These are phyloP conservation scores for Notholithocarpus densiflorus DNA, from an alignment of 306 rosid genomes.

Conservation along the genomic window DNA sequence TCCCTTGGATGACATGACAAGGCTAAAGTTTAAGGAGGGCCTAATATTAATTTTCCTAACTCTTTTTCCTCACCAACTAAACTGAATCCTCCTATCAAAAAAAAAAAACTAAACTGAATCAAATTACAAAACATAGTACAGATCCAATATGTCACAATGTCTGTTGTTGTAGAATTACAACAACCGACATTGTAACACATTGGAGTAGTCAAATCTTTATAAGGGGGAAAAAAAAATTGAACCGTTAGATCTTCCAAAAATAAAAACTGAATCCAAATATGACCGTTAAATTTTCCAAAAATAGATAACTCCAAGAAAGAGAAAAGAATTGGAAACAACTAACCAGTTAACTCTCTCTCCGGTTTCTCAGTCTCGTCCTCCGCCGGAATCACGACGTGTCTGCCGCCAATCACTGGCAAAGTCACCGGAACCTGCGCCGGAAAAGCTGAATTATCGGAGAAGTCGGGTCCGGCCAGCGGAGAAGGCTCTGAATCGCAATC, in stretches of 20 bases:
- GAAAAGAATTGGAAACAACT: neutral
- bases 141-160: neutral
- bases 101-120: neutral
- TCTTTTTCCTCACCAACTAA: neutral
- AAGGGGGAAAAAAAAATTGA: too few relatives aligned
- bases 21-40: too few relatives aligned
- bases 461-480: constrained; percentile 8
- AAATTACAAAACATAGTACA: neutral
- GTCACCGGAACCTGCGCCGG: neutral
- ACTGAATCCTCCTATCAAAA: too few relatives aligned
- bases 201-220: too few relatives aligned
- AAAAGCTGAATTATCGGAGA: neutral
- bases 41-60: neutral
- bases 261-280: neutral
- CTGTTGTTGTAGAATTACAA: too few relatives aligned
- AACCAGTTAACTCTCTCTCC: constrained; percentile 30
- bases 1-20: too few relatives aligned
- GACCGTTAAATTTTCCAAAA: neutral
- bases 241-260: neutral
- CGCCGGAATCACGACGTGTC: constrained; percentile 15
- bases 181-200: too few relatives aligned
- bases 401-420: constrained; percentile 15
- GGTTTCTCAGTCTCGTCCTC: constrained; percentile 3
- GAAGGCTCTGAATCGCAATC: constrained; percentile 24
- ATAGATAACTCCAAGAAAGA: neutral